Percentiles rank a stretch among this genome's conserved stretches.
These are phyloP conservation scores for Alternaria consortialis DNA, from an alignment of 2,329 filamentous ascomycete species.

Conservation along the genomic window DNA sequence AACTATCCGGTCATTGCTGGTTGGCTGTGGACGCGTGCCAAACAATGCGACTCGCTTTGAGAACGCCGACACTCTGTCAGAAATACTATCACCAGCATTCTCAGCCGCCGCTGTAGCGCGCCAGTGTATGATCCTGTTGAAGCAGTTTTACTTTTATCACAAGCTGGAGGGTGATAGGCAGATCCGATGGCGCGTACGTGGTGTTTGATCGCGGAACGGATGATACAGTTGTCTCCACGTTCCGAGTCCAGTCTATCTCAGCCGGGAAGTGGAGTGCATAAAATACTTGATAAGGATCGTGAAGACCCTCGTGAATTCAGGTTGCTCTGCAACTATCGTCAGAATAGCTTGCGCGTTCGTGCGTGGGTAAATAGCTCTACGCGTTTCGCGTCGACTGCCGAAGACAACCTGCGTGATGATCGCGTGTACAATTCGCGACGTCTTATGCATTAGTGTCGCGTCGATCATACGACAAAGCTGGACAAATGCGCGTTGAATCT, in stretches of 20 bases:
- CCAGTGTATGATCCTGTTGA: neutral
- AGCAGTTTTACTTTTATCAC: neutral
- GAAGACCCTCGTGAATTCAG: neutral
- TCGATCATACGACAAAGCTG: neutral
- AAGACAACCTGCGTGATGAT: neutral
- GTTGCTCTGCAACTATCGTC: neutral
- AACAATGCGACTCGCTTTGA: neutral
- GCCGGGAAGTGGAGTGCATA: neutral
- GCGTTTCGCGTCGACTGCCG: slow-evolving; percentile 3
- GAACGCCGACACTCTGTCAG: neutral
- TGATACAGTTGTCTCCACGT: neutral
- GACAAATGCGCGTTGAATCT: neutral
- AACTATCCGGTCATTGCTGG: neutral
- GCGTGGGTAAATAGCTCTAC: neutral
- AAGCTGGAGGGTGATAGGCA: neutral
- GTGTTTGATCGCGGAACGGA: neutral
- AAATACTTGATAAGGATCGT: neutral
- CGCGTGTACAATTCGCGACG: slow-evolving; percentile 1
- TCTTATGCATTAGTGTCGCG: neutral
- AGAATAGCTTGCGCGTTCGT: slow-evolving; percentile 1
- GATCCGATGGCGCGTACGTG: neutral
- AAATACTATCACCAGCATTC: neutral
- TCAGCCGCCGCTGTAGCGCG: neutral
- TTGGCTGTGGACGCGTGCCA: neutral
- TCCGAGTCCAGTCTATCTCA: neutral